Percentiles rank a stretch among this genome's conserved stretches.
phyloP scores from a whole-genome alignment of 108 stramenopile genomes.

The Stephanodiscus triporus region DNA sequence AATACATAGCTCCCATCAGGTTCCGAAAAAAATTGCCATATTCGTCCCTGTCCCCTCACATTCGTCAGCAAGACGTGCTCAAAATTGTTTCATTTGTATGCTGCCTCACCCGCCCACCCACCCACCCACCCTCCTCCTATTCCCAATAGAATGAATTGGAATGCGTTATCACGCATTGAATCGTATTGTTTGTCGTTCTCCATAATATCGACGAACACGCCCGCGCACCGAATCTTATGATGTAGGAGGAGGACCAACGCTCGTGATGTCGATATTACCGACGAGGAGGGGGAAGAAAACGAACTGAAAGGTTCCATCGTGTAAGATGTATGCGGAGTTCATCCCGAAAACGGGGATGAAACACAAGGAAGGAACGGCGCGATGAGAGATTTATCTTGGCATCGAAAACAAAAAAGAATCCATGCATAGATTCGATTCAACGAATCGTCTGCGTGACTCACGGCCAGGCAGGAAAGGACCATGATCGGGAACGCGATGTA shows the following conservation, averaged over 20 bases:
- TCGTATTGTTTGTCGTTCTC: background rate
- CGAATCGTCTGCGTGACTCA: no score
- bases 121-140: background rate
- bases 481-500: constrained; percentile 78
- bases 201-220: background rate
- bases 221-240: background rate
- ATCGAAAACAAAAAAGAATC: background rate
- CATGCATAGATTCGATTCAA: background rate
- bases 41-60: no score
- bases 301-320: constrained; percentile 10
- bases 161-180: background rate
- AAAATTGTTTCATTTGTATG: background rate
- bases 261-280: constrained; percentile 67
- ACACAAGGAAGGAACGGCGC: background rate
- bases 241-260: constrained; percentile 79
- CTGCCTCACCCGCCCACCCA: background rate
- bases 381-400: background rate
- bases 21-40: no score
- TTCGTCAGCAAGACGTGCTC: no score
- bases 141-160: background rate
- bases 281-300: constrained; percentile 75
- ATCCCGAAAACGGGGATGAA: background rate
- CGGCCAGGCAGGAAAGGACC: constrained; percentile 44
- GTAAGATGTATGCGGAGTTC: background rate
- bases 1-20: no score